phyloP scores from a whole-genome alignment of 2,329 filamentous ascomycete genomes.

The Knoxdaviesia proteae region DNA sequence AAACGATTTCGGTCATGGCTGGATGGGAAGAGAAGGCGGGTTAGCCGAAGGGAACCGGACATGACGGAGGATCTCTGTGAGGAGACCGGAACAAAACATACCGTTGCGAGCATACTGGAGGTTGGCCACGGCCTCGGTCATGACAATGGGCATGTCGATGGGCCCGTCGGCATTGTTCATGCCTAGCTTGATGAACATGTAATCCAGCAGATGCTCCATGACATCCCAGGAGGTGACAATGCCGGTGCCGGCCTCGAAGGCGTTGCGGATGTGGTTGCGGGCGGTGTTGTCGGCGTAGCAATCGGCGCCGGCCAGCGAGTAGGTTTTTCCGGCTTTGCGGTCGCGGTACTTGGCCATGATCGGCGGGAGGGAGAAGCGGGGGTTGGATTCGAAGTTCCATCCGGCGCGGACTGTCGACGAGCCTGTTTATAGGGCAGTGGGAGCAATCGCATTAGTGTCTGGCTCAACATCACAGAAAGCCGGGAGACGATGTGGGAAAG shows the following conservation, averaged over 20 bases:
- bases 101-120: constrained; percentile 73
- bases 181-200: constrained; percentile 83
- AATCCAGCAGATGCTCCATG: constrained; percentile 86
- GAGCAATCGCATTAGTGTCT: too few relatives aligned
- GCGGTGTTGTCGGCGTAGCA: constrained; percentile 90
- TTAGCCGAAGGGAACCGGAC: too few relatives aligned
- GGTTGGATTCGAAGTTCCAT: constrained; percentile 81
- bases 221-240: constrained; percentile 96
- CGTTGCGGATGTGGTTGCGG: constrained; percentile 69
- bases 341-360: constrained; percentile 92
- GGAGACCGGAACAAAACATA: constrained; percentile 20
- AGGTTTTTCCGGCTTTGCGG: constrained; percentile 77
- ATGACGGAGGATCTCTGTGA: too few relatives aligned
- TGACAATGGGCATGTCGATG: constrained; percentile 72
- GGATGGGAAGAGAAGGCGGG: neutral
- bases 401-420: constrained; percentile 78
- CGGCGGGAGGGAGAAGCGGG: constrained; percentile 62
- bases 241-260: constrained; percentile 77
- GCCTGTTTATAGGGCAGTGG: constrained; percentile 26
- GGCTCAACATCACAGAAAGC: too few relatives aligned
- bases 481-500: neutral
- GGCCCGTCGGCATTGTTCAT: constrained; percentile 54
- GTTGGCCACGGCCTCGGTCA: constrained; percentile 92
- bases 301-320: constrained; percentile 80
- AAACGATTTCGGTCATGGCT: constrained; percentile 96